phyloP scores from a whole-genome alignment of 164 flowering plant species.

The Cinnamomum micranthum region DNA sequence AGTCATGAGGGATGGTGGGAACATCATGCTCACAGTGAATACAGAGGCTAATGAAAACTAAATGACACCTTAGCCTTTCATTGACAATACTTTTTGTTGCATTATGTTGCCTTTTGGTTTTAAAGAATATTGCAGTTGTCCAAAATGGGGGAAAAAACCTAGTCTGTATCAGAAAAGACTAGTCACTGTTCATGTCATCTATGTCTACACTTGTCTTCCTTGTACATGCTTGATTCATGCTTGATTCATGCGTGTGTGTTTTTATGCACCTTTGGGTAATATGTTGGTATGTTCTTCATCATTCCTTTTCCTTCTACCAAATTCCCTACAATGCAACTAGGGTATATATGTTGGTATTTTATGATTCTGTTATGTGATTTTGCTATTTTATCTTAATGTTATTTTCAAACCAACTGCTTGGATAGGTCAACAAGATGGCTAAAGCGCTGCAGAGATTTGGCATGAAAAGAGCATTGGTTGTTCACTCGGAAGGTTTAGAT shows the following conservation, averaged over 20 bases:
- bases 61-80: neutral
- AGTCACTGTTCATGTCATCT: neutral
- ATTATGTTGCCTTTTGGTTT: neutral
- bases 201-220: neutral
- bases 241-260: neutral
- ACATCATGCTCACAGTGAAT: neutral
- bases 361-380: neutral
- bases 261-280: neutral
- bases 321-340: neutral
- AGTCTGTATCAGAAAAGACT: neutral
- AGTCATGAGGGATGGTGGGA: neutral
- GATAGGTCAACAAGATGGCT: constrained; percentile 87
- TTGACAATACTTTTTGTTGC: neutral
- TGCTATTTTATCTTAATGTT: too few species aligned
- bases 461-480: constrained; percentile 83
- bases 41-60: neutral
- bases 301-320: neutral
- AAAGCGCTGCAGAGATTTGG: constrained; percentile 86
- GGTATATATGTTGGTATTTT: neutral
- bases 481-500: constrained; percentile 88
- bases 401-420: constrained; percentile 6
- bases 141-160: neutral
- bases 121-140: neutral
- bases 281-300: neutral
- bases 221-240: neutral